These are phyloP conservation scores for Elaeis oleifera DNA, from an alignment of 202 grass and related monocot species.

Conservation along the genomic window DNA sequence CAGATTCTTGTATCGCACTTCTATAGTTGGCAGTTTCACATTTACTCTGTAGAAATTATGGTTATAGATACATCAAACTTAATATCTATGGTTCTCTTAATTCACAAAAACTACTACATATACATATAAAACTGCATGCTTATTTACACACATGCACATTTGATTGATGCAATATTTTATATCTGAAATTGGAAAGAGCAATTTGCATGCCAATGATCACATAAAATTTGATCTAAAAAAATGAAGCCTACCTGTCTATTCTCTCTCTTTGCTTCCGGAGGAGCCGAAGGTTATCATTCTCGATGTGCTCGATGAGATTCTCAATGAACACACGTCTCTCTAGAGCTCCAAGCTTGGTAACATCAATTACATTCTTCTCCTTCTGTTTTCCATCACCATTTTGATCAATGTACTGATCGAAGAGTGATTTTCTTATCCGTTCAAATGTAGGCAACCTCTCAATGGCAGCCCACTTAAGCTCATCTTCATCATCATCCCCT, in stretches of 20 bases:
- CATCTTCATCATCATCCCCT: slow-evolving; percentile 10
- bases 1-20: background rate
- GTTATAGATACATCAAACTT: background rate
- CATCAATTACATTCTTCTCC: slow-evolving; percentile 7
- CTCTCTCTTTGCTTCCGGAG: slow-evolving; percentile 42
- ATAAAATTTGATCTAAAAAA: too few relatives aligned
- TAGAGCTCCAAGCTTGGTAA: slow-evolving; percentile 15
- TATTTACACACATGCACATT: background rate
- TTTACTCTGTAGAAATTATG: background rate
- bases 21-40: too few relatives aligned
- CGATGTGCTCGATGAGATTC: slow-evolving; percentile 35
- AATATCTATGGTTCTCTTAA: background rate
- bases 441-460: slow-evolving; percentile 19
- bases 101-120: background rate
- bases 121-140: background rate
- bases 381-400: background rate
- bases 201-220: background rate
- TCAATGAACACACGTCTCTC: slow-evolving; percentile 25
- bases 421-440: slow-evolving; percentile 11
- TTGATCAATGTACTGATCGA: background rate
- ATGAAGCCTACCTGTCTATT: slow-evolving; percentile 22
- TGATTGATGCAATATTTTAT: background rate
- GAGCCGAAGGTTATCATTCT: slow-evolving; percentile 33
- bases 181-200: background rate
- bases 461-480: slow-evolving; percentile 24